phyloP scores from a whole-genome alignment of 2,329 filamentous ascomycete species.

The Fusarium chlamydosporum region DNA sequence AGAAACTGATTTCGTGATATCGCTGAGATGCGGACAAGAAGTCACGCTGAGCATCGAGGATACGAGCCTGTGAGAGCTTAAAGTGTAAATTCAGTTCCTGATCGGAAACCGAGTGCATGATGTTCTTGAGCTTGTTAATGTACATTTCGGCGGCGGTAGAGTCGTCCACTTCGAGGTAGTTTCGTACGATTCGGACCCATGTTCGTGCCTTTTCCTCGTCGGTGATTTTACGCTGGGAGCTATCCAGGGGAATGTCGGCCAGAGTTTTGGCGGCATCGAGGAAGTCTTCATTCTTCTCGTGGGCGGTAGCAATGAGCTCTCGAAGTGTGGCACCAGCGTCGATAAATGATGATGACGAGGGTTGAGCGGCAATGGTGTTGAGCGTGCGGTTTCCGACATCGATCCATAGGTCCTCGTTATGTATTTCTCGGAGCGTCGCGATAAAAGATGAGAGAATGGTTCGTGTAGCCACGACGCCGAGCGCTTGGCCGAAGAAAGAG shows the following conservation, averaged over 20 bases:
- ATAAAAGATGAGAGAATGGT: constrained; percentile 78
- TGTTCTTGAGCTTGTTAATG: constrained; percentile 94
- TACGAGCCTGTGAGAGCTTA: constrained; percentile 90
- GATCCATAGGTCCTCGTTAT: constrained; percentile 77
- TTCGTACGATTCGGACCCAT: constrained; percentile 94
- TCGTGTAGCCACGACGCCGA: constrained; percentile 83
- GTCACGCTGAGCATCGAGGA: constrained; percentile 89
- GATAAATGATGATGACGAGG: constrained; percentile 78
- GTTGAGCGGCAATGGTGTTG: constrained; percentile 72
- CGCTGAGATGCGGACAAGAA: constrained; percentile 90
- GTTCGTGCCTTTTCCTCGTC: constrained; percentile 85
- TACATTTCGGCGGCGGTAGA: constrained; percentile 86
- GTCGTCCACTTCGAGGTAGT: constrained; percentile 95
- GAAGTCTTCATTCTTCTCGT: constrained; percentile 87
- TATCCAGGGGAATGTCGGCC: constrained; percentile 88
- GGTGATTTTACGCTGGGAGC: constrained; percentile 85
- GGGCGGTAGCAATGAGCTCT: constrained; percentile 84
- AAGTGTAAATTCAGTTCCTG: constrained; percentile 85
- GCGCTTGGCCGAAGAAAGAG: constrained; percentile 75
- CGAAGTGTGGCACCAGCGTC: constrained; percentile 87
- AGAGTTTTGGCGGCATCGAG: constrained; percentile 81
- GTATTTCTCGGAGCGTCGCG: constrained; percentile 70
- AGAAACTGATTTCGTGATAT: constrained; percentile 90
- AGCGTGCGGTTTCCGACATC: constrained; percentile 83
- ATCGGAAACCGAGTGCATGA: constrained; percentile 84